Conservation (phyloP, 106 monocot genomes). For the Dendrobium chrysotoxum region DNA sequence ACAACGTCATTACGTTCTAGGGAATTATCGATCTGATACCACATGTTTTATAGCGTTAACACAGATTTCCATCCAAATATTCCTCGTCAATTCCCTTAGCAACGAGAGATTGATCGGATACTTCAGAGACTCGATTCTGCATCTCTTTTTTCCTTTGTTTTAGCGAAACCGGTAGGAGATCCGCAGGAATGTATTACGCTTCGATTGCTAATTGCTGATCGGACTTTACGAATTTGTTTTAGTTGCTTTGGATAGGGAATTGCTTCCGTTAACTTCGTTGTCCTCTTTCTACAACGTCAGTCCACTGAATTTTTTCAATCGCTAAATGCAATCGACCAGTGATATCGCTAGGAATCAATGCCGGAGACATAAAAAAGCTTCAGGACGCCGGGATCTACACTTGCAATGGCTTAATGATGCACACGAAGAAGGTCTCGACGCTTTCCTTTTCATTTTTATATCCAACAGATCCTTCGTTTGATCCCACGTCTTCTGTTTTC, state of each 20-base stretch:
- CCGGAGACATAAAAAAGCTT: slow-evolving; percentile 96
- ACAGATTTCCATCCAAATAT: slow-evolving; percentile 2
- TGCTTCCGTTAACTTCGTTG: slow-evolving; percentile 1
- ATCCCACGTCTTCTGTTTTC: neutral
- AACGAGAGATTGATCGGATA: neutral
- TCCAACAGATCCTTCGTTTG: neutral
- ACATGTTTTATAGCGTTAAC: neutral
- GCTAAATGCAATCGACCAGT: slow-evolving; percentile 31
- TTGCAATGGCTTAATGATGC: slow-evolving; percentile 99
- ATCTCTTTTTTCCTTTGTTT: neutral
- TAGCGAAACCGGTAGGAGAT: neutral
- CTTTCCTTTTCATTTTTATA: neutral
- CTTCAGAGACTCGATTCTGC: neutral
- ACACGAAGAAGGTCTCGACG: slow-evolving; percentile 80
- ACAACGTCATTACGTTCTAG: neutral
- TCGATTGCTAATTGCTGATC: neutral
- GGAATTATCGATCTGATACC: neutral
- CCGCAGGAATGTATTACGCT: neutral
- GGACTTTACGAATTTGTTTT: neutral
- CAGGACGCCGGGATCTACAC: slow-evolving; percentile 99
- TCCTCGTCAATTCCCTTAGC: neutral
- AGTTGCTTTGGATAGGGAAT: neutral
- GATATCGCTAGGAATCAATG: slow-evolving; percentile 93
- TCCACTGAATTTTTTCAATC: neutral
- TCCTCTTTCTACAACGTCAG: neutral